These are phyloP conservation scores for Colletotrichum tropicale DNA, from an alignment of 2,329 filamentous ascomycete species.

Conservation along the genomic window DNA sequence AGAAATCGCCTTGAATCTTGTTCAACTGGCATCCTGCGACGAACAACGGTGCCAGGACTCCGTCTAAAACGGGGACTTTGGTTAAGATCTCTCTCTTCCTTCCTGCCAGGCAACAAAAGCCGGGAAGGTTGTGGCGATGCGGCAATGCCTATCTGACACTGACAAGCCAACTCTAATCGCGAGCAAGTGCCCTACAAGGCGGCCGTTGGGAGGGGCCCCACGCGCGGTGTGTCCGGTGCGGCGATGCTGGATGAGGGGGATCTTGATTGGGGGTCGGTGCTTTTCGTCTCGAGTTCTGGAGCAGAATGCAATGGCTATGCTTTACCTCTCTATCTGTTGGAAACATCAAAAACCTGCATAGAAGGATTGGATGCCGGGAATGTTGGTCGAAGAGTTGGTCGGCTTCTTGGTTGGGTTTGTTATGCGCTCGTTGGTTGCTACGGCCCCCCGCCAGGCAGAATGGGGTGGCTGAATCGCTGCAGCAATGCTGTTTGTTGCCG, in stretches of 20 bases:
- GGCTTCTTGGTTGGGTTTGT: background rate
- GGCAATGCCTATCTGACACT: background rate
- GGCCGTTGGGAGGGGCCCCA: background rate
- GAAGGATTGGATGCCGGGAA: background rate
- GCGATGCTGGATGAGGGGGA: background rate
- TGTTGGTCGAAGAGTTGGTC: background rate
- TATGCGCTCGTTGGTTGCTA: background rate
- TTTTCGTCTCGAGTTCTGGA: background rate
- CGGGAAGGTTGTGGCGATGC: background rate
- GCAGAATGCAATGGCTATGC: background rate
- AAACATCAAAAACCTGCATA: background rate
- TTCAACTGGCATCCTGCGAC: background rate
- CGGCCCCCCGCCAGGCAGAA: background rate
- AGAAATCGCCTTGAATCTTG: background rate
- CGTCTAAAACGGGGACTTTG: background rate
- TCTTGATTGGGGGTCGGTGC: background rate
- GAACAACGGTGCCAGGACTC: background rate
- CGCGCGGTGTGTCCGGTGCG: background rate
- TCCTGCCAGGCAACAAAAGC: background rate
- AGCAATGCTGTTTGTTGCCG: background rate
- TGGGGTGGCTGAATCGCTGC: background rate
- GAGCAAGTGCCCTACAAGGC: background rate
- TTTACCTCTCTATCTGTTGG: background rate
- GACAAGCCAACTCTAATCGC: background rate
- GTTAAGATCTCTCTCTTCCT: background rate